These are phyloP conservation scores for Wickerhamiella sergipiensis DNA, from an alignment of 805 yeast species.

Conservation along the genomic window DNA sequence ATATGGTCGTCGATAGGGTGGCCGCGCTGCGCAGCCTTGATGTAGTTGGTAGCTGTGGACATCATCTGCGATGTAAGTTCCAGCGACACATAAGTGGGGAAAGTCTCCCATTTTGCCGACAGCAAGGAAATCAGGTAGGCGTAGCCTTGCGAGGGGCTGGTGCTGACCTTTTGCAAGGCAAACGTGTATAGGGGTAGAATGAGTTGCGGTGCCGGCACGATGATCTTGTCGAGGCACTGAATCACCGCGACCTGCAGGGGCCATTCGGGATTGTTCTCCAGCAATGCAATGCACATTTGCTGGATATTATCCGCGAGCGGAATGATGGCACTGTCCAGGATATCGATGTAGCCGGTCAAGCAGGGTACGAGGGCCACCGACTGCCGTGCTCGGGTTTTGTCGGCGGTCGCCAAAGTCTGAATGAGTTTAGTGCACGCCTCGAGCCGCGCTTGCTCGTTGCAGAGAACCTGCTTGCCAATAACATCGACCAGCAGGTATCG, in stretches of 20 bases:
- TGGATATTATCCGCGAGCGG: conserved; percentile 13
- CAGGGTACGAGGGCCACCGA: conserved; percentile 8
- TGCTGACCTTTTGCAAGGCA: background rate
- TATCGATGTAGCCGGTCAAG: conserved; percentile 4
- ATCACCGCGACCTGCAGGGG: conserved; percentile 3
- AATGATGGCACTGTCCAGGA: conserved; percentile 12
- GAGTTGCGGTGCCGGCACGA: conserved; percentile 10
- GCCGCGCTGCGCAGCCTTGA: conserved; percentile 6
- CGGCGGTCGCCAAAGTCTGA: conserved; percentile 11
- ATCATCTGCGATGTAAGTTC: conserved; percentile 10
- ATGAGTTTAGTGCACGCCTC: conserved; percentile 11
- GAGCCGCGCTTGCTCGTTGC: conserved; percentile 10
- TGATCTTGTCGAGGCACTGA: conserved; percentile 6
- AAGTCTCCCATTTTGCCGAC: conserved; percentile 6
- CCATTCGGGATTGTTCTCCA: conserved; percentile 8
- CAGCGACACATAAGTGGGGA: conserved; percentile 12
- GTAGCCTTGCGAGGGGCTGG: background rate
- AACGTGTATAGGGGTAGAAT: conserved; percentile 4
- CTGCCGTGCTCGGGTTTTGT: conserved; percentile 4
- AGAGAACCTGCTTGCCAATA: conserved; percentile 5
- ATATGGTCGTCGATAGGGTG: conserved; percentile 2
- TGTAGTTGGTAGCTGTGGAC: conserved; percentile 4
- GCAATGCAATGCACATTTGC: conserved; percentile 13
- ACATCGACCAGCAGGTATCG: conserved; percentile 10
- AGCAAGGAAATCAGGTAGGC: conserved; percentile 12